Evolutionary conservation across 2,329 filamentous ascomycete species (phyloP).

Genomic region (Colletotrichum cuscutae): DNA sequence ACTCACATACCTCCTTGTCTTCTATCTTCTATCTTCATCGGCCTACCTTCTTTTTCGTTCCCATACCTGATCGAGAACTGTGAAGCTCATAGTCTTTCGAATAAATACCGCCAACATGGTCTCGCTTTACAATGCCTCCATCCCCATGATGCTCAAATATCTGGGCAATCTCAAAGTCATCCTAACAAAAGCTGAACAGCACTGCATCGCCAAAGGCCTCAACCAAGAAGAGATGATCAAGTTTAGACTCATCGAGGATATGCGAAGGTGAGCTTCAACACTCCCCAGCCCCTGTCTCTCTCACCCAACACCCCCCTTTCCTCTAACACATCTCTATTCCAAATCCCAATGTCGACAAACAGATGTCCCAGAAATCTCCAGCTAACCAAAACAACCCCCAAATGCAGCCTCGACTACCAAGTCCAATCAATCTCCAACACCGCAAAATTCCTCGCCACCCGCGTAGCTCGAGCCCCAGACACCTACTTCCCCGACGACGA

Average conservation of each 20-base stretch:
- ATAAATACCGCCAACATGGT: slow-evolving; percentile 12
- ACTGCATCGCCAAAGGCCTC: slow-evolving; percentile 18
- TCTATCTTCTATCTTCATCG: background rate
- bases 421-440: slow-evolving; percentile 38
- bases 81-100: background rate
- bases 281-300: too few relatives aligned
- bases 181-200: slow-evolving; percentile 33
- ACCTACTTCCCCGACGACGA: slow-evolving; percentile 35
- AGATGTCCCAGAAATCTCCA: too few relatives aligned
- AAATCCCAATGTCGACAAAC: background rate
- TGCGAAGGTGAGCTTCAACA: slow-evolving; percentile 32
- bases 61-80: background rate
- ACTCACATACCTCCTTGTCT: background rate
- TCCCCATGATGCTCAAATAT: slow-evolving; percentile 43
- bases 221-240: slow-evolving; percentile 36
- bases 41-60: background rate
- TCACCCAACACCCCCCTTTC: too few relatives aligned
- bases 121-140: slow-evolving; percentile 26
- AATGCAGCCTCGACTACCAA: slow-evolving; percentile 35
- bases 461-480: slow-evolving; percentile 28
- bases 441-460: slow-evolving; percentile 36
- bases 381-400: background rate
- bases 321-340: background rate
- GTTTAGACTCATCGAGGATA: slow-evolving; percentile 36
- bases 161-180: slow-evolving; percentile 40